Conservation (phyloP, 116 monocot genomes). For the Posidonia oceanica region DNA sequence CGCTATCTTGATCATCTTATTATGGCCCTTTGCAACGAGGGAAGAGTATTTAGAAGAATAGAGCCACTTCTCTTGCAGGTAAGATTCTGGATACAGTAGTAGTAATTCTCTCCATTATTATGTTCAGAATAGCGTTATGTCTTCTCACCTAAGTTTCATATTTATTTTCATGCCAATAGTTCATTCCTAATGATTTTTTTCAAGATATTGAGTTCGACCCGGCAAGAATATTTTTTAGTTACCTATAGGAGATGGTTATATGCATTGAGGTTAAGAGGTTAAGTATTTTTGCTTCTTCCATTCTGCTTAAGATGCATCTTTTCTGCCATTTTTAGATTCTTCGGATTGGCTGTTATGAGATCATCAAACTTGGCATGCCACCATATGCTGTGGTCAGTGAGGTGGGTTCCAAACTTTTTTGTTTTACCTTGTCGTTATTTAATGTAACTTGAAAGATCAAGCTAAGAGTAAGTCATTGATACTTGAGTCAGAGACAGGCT, state of each 20-base stretch:
- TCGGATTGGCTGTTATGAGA: slow-evolving; percentile 85
- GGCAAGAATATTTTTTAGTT: no score
- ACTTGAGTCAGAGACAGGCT: no score
- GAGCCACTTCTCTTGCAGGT: slow-evolving; percentile 96
- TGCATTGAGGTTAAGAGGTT: no score
- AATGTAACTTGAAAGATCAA: background rate
- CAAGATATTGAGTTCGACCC: no score
- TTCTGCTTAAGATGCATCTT: background rate
- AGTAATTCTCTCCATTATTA: background rate
- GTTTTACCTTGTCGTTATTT: background rate
- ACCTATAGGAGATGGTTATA: no score
- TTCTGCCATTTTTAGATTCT: slow-evolving; percentile 56
- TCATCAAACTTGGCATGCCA: slow-evolving; percentile 73
- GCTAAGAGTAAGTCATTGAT: no score
- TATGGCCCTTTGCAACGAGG: slow-evolving; percentile 65
- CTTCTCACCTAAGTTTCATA: background rate
- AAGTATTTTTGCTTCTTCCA: background rate
- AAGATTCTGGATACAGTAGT: background rate
- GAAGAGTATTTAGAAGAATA: slow-evolving; percentile 67
- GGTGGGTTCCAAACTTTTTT: slow-evolving; percentile 24
- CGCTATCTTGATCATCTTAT: slow-evolving; percentile 91
- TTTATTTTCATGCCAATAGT: background rate
- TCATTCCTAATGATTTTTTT: no score
- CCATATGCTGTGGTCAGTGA: slow-evolving; percentile 89
- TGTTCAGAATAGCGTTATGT: background rate